Evolutionary conservation across 768 basidiomycete genomes (phyloP).

Genomic region (Collybiopsis luxurians): DNA sequence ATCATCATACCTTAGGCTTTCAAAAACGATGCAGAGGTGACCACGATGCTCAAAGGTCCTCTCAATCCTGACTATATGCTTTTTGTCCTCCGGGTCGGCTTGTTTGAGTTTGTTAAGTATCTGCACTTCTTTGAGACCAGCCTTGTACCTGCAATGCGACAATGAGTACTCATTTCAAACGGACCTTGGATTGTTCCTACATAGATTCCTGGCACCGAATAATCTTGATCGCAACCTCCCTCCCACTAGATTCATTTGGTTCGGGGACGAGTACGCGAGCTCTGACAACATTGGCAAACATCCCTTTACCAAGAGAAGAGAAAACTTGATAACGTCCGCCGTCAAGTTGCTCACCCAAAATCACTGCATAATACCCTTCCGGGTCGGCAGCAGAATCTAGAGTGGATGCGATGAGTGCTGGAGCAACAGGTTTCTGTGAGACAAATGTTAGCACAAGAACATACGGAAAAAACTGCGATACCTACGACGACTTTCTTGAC

Average conservation of each 20-base stretch:
- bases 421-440: slow-evolving; percentile 45
- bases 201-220: slow-evolving; percentile 95
- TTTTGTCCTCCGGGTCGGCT: slow-evolving; percentile 95
- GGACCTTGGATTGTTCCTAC: slow-evolving; percentile 42
- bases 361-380: slow-evolving; percentile 94
- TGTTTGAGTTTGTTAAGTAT: slow-evolving; percentile 85
- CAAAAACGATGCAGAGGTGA: slow-evolving; percentile 94
- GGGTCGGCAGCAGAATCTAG: slow-evolving; percentile 90
- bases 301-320: slow-evolving; percentile 94
- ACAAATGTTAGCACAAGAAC: neutral
- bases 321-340: slow-evolving; percentile 92
- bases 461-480: slow-evolving; percentile 8
- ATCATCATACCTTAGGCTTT: slow-evolving; percentile 83
- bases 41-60: slow-evolving; percentile 96
- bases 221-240: slow-evolving; percentile 97
- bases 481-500: slow-evolving; percentile 51
- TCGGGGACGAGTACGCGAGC: slow-evolving; percentile 78
- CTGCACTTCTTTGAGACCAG: slow-evolving; percentile 88
- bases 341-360: slow-evolving; percentile 92
- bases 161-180: slow-evolving; percentile 3
- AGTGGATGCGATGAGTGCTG: slow-evolving; percentile 70
- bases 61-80: slow-evolving; percentile 91
- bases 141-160: slow-evolving; percentile 73
- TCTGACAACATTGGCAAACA: slow-evolving; percentile 97
- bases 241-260: slow-evolving; percentile 41